Base-by-base conservation (phyloP, 257 asterid species). In the Penstemon newberryi region DNA sequence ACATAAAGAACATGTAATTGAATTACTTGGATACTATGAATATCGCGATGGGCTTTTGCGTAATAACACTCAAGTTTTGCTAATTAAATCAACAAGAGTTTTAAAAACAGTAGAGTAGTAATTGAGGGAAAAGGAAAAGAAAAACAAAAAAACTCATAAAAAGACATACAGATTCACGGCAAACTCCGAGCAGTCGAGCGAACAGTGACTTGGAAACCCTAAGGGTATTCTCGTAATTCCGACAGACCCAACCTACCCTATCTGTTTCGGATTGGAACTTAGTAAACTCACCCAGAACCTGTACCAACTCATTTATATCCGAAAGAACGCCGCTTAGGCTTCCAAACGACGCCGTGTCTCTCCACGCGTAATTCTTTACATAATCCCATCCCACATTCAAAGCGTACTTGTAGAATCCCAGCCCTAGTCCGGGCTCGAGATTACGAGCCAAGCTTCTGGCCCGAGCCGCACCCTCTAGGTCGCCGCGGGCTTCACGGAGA, bases 401-500 rank as follows among this genome's bases (percentile, higher is more conserved):
- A 25, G 84, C 86, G 63, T 81, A 64, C 66, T 70, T 85, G 84
- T 80, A 81, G 78, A 90, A 79, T 5, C 95, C 91, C 8, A 86
- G 45, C 38, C 94, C 96, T 46, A 71, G 52, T 6, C 86, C 78
- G 0, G 77, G 78, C 66, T 85, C 89, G 5, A 92, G 66, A 40
- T 59, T 75, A 7, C 19, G 73, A 63, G 96, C 84, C 70, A 90
- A 11, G 12, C 55, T 61, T 13, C 77, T 53, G 12, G 95, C 98
- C 68, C 95, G 77, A 7, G 74, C 75, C 4, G 97, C 86, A 38
- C 91, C 96, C 3, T 56, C 77, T 8, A 4, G 18, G 69, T 92
- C 98, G 19, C 96, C 96, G 60, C 97, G 96, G 46, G 84, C 73
- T 66, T 85, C 78, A 0, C 96, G 92, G 70, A 82, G 89, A 56